These are phyloP conservation scores for Leucosporidium creatinivorum DNA, from an alignment of 768 basidiomycete genomes.

Conservation along the genomic window DNA sequence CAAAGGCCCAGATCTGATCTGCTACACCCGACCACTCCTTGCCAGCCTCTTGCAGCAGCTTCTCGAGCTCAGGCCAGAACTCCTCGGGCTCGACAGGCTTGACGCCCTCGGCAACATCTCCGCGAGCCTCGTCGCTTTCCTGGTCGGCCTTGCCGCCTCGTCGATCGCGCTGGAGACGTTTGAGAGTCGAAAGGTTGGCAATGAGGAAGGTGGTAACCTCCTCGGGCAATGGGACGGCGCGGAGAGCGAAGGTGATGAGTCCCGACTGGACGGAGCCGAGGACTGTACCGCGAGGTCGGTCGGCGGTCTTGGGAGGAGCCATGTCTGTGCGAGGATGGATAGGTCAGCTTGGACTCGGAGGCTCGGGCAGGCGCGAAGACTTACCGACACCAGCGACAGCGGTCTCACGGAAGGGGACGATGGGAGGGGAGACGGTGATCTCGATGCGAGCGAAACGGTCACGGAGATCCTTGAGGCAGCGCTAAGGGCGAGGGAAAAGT, in stretches of 20 bases:
- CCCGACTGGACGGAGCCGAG: constrained; percentile 60
- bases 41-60: constrained; percentile 59
- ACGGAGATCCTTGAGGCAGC: constrained; percentile 90
- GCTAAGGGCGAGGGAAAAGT: constrained; percentile 48
- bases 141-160: constrained; percentile 21
- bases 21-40: constrained; percentile 68
- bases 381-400: constrained; percentile 70
- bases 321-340: constrained; percentile 55
- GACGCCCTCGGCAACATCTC: constrained; percentile 20
- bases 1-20: constrained; percentile 81
- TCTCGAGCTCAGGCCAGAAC: constrained; percentile 68
- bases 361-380: constrained; percentile 3
- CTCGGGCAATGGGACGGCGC: constrained; percentile 72
- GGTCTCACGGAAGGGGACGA: constrained; percentile 96
- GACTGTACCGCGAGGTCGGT: constrained; percentile 68
- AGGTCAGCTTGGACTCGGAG: background rate
- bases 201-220: constrained; percentile 66
- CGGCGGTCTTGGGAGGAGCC: constrained; percentile 66
- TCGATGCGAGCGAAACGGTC: constrained; percentile 90
- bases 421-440: constrained; percentile 87
- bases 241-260: constrained; percentile 70
- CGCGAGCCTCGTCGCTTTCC: constrained; percentile 12
- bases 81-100: constrained; percentile 57
- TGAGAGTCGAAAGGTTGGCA: constrained; percentile 60
- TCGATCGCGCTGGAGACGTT: constrained; percentile 52